Conservation (phyloP, 2,329 filamentous ascomycete genomes). For the Trichoderma endophyticum region DNA sequence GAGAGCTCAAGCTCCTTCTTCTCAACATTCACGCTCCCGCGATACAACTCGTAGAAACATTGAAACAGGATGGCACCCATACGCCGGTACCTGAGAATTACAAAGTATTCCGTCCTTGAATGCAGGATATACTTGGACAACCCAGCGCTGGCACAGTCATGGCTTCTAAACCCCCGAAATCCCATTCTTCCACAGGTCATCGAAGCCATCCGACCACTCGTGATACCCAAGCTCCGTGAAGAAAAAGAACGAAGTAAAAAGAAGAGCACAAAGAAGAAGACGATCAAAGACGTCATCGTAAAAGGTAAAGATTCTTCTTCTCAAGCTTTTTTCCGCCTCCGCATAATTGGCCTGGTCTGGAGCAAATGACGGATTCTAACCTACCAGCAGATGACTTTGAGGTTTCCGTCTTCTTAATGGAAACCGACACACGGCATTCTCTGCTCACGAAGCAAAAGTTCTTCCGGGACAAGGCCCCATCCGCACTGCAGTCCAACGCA, state of each 20-base stretch:
- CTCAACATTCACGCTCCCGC: slow-evolving; percentile 3
- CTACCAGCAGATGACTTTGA: slow-evolving; percentile 78
- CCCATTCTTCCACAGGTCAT: slow-evolving; percentile 80
- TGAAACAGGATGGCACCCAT: slow-evolving; percentile 70
- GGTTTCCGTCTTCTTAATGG: slow-evolving; percentile 88
- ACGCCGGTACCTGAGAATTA: slow-evolving; percentile 85
- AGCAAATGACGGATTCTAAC: slow-evolving; percentile 21
- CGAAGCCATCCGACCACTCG: slow-evolving; percentile 76
- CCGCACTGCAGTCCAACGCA: slow-evolving; percentile 59
- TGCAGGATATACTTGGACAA: slow-evolving; percentile 94
- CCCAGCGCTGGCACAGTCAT: slow-evolving; percentile 75
- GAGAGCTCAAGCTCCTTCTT: neutral
- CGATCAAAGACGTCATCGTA: slow-evolving; percentile 82
- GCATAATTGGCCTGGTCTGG: neutral
- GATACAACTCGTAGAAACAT: neutral
- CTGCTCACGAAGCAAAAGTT: slow-evolving; percentile 82
- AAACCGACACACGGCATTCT: slow-evolving; percentile 79
- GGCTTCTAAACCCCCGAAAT: slow-evolving; percentile 75
- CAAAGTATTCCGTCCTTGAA: slow-evolving; percentile 92
- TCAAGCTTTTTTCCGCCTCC: neutral
- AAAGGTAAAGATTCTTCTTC: slow-evolving; percentile 55
- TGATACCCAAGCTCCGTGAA: slow-evolving; percentile 87
- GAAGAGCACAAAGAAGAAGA: slow-evolving; percentile 68
- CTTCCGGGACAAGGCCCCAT: slow-evolving; percentile 58
- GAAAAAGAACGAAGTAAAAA: slow-evolving; percentile 64